Evolutionary conservation across 2,329 filamentous ascomycete genomes (phyloP).

Genomic region (Alternaria arborescens): DNA sequence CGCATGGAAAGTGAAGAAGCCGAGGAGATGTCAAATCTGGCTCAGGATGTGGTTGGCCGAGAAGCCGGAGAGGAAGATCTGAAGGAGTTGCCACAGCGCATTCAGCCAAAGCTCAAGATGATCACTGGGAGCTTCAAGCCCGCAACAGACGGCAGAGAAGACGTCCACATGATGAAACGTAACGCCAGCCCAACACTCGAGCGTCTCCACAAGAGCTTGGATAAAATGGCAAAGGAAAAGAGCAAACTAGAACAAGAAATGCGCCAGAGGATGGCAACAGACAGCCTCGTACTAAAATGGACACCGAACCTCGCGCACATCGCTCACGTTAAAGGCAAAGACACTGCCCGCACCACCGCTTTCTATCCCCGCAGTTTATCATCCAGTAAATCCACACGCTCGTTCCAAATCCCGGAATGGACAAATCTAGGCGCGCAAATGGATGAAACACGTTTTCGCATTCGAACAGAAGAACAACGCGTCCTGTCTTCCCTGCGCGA

Average conservation of each 20-base stretch:
- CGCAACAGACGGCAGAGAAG: constrained; percentile 53
- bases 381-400: constrained; percentile 82
- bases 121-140: constrained; percentile 45
- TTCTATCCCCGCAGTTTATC: constrained; percentile 66
- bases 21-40: constrained; percentile 74
- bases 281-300: constrained; percentile 79
- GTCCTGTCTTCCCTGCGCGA: constrained; percentile 80
- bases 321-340: constrained; percentile 87
- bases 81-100: constrained; percentile 47
- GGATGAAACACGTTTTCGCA: constrained; percentile 78
- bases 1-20: constrained; percentile 76
- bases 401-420: constrained; percentile 87
- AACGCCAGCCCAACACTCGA: constrained; percentile 72
- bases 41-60: constrained; percentile 72
- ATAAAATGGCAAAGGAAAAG: constrained; percentile 68
- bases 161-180: constrained; percentile 70
- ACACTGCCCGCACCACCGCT: constrained; percentile 54
- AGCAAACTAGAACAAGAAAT: constrained; percentile 67
- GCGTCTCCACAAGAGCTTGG: constrained; percentile 73
- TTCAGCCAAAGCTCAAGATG: constrained; percentile 47
- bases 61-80: constrained; percentile 70
- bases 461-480: constrained; percentile 82
- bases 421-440: constrained; percentile 79
- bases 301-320: constrained; percentile 87
- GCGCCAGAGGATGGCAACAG: constrained; percentile 62